These are phyloP conservation scores for Verticillium albo-atrum DNA, from an alignment of 2,329 filamentous ascomycete species.

Conservation along the genomic window DNA sequence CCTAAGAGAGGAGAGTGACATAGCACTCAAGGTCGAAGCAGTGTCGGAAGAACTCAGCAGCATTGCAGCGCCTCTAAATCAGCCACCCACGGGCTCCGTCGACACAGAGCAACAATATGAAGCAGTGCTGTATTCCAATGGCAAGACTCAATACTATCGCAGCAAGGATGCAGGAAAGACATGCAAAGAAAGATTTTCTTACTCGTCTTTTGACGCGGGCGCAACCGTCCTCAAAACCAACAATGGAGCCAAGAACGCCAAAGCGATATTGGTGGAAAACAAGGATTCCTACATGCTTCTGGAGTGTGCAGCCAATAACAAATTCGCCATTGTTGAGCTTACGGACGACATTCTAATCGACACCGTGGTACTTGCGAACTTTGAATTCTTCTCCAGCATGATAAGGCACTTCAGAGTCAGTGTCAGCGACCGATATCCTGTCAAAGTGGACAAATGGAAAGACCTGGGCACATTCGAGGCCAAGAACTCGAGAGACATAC, in stretches of 20 bases:
- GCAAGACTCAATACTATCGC: slow-evolving; percentile 52
- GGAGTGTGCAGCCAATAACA: slow-evolving; percentile 80
- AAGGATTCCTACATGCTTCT: slow-evolving; percentile 99
- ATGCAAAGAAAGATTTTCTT: slow-evolving; percentile 96
- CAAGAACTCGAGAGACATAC: slow-evolving; percentile 86
- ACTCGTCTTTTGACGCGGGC: slow-evolving; percentile 94
- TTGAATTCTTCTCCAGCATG: slow-evolving; percentile 98
- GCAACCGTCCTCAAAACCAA: slow-evolving; percentile 92
- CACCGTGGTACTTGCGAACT: slow-evolving; percentile 95
- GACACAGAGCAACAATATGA: slow-evolving; percentile 27
- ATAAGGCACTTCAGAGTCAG: slow-evolving; percentile 86
- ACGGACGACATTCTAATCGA: slow-evolving; percentile 85
- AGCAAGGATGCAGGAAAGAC: slow-evolving; percentile 95
- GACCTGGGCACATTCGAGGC: slow-evolving; percentile 86
- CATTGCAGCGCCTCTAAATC: slow-evolving; percentile 7
- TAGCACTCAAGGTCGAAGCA: slow-evolving; percentile 54
- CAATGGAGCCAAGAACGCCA: slow-evolving; percentile 78
- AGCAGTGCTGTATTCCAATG: slow-evolving; percentile 40
- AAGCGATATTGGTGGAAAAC: slow-evolving; percentile 88
- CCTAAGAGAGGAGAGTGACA: slow-evolving; percentile 71
- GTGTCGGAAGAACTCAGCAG: slow-evolving; percentile 36
- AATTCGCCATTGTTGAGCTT: slow-evolving; percentile 91
- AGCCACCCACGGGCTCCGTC: slow-evolving; percentile 3
- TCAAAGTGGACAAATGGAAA: slow-evolving; percentile 89
- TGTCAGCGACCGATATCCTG: slow-evolving; percentile 90